Base-by-base conservation (phyloP, 768 basidiomycete genomes). In the Hydnomerulius pinastri region DNA sequence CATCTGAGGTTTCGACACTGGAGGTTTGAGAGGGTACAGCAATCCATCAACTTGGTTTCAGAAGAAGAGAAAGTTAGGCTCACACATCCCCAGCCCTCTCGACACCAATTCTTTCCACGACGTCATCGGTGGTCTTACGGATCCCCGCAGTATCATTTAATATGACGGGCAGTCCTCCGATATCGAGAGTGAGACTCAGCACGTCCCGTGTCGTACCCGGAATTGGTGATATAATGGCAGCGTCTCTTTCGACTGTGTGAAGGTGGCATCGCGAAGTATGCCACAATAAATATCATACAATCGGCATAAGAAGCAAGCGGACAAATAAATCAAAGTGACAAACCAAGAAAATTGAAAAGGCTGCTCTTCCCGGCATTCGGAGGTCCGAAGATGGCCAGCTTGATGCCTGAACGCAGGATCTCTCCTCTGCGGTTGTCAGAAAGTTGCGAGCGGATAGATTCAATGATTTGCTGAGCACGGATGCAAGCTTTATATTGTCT, bases 331-430 rank as follows among this genome's bases (percentile, higher is more conserved):
- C 32, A 39, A 23, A 1, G 36, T 32, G 10, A 59, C 69, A 12
- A 58, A 86, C 92, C 89, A 11, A 96, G 73, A 64, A 85, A 92
- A 61, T 96, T 96, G 40, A 92, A 76, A 17, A 93, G 66, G 60
- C 86, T 90, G 61, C 90, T 93, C 71, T 96, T 97, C n/a, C 93
- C 94, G 1, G 88, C 92, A 59, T 97, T 97, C 0, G 94, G 90
- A 20, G 92, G 91, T 1, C 93, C 93, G 61, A 94, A 93, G 32
- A 97, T 94, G 12, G 90, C 86, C 8, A 96, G 74, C 38, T 82
- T 83, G 41, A 95, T 80, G 2, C 93, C 94, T 1, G 83, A 81
- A 11, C 91, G 83, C 52, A 94, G 72, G 43, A 96, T 83, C 65
- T 96, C 93, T 0, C 92, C 92, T 29, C 86, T 77, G 17, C 86